phyloP scores from a whole-genome alignment of 2,329 filamentous ascomycete genomes.

The Fusarium sarcochroum region DNA sequence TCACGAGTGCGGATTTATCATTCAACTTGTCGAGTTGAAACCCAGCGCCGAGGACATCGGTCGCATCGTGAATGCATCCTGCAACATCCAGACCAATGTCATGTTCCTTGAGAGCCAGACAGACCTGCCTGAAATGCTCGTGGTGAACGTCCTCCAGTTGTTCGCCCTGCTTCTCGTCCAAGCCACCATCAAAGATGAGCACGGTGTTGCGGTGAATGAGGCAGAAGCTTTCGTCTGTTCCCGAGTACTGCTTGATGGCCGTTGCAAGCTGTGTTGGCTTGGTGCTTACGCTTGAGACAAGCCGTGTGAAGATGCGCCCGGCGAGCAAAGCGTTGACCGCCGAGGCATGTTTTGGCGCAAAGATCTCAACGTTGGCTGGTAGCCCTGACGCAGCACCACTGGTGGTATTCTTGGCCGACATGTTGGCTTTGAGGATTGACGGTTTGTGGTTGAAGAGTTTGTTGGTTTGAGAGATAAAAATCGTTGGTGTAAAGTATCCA shows the following conservation, averaged over 20 bases:
- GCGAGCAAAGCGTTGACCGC: not conserved
- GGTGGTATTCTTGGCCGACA: not conserved
- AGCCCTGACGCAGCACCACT: not conserved
- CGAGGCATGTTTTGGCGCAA: not conserved
- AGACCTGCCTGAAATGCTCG: conserved; percentile 22
- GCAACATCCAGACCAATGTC: conserved; percentile 26
- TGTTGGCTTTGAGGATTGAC: not conserved
- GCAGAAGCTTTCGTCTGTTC: not conserved
- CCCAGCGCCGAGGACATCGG: conserved; percentile 5
- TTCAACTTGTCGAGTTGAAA: conserved; percentile 22
- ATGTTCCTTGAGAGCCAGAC: conserved; percentile 21
- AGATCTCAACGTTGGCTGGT: conserved; percentile 11
- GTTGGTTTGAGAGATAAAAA: not conserved
- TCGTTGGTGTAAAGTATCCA: too few relatives aligned
- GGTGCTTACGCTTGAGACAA: conserved; percentile 14
- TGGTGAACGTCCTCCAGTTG: not conserved
- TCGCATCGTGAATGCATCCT: conserved; percentile 18
- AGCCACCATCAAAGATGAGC: not conserved
- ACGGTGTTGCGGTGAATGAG: conserved; percentile 12
- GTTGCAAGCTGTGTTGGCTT: conserved; percentile 1
- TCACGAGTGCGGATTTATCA: conserved; percentile 15
- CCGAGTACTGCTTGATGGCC: conserved; percentile 3
- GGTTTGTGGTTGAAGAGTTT: not conserved
- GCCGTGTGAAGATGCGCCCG: conserved; percentile 11
- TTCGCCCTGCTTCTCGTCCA: not conserved